Percentiles rank a stretch among this genome's conserved stretches.
Conservation (phyloP, 495 filamentous ascomycete species). For the Physcia stellaris region DNA sequence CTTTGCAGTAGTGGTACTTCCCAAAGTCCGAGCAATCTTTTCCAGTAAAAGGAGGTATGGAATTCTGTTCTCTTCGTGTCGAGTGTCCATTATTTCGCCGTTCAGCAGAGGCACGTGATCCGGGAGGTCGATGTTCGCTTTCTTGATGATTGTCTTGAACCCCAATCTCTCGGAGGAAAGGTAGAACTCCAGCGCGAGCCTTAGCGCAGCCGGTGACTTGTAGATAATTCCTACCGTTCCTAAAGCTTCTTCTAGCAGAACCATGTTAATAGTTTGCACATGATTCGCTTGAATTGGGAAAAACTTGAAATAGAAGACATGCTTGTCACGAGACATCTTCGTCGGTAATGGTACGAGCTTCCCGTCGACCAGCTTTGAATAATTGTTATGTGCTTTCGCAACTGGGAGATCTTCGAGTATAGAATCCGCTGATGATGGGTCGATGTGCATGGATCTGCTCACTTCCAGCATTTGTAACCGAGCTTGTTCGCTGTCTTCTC, state of each 20-base stretch:
- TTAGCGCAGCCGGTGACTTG: constrained; percentile 9
- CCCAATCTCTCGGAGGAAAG: constrained; percentile 10
- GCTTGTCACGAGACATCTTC: constrained; percentile 4
- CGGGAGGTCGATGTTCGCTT: background rate
- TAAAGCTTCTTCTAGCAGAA: constrained; percentile 25
- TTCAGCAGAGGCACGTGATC: background rate
- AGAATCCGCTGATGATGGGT: too few relatives aligned
- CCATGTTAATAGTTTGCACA: constrained; percentile 28
- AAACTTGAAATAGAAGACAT: constrained; percentile 30
- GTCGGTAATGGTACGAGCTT: constrained; percentile 4
- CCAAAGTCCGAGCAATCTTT: constrained; percentile 11
- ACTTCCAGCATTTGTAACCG: too few relatives aligned
- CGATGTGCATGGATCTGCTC: too few relatives aligned
- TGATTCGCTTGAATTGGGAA: constrained; percentile 21
- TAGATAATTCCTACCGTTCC: constrained; percentile 20
- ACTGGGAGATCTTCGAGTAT: too few relatives aligned
- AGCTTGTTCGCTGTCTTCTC: too few relatives aligned
- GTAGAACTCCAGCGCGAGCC: constrained; percentile 22
- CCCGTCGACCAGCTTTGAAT: constrained; percentile 20
- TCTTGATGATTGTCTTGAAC: constrained; percentile 12
- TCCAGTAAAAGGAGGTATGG: constrained; percentile 12
- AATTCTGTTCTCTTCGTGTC: constrained; percentile 1
- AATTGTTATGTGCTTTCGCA: constrained; percentile 28
- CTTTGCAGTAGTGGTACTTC: background rate
- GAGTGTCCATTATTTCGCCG: background rate